Percentiles rank a stretch among this genome's conserved stretches.
Conservation (phyloP, 106 monocot genomes). For the Dioscorea dumetorum region DNA sequence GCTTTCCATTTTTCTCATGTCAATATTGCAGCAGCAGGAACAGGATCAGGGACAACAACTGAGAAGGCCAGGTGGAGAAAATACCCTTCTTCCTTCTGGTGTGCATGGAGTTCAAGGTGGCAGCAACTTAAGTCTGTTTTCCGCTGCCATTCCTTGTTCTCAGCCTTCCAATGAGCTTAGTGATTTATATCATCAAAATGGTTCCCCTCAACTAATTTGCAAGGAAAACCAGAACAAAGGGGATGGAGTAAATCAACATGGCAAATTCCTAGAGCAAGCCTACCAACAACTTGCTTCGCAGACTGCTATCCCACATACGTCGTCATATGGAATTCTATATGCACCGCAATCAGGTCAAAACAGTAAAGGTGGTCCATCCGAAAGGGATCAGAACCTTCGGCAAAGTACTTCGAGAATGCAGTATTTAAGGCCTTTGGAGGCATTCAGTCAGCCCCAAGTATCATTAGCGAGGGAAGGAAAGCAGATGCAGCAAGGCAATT, state of each 20-base stretch:
- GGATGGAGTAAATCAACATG: constrained; percentile 29
- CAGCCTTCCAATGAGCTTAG: constrained; percentile 22
- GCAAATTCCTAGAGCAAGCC: constrained; percentile 51
- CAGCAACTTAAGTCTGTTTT: constrained; percentile 36
- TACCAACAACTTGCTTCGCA: constrained; percentile 66
- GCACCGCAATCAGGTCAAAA: constrained; percentile 37
- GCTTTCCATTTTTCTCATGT: neutral
- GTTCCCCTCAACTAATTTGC: too few species aligned
- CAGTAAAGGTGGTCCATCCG: constrained; percentile 17
- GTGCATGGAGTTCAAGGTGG: constrained; percentile 48
- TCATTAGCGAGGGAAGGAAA: too few species aligned
- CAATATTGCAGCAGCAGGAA: constrained; percentile 9
- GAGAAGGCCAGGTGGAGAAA: constrained; percentile 53
- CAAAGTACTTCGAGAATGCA: constrained; percentile 51
- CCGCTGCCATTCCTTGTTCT: constrained; percentile 24
- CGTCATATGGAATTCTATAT: constrained; percentile 38
- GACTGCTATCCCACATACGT: constrained; percentile 52
- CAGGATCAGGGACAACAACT: constrained; percentile 36
- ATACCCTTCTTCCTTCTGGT: constrained; percentile 21
- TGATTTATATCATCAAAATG: constrained; percentile 31
- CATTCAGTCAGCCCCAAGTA: too few species aligned
- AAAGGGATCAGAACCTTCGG: constrained; percentile 41
- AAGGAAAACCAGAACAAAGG: constrained; percentile 33
- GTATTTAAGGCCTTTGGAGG: too few species aligned
- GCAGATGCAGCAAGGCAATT: constrained; percentile 33